These are phyloP conservation scores for Ophiocordyceps camponoti-leonardi DNA, from an alignment of 2,329 filamentous ascomycete species.

Conservation along the genomic window DNA sequence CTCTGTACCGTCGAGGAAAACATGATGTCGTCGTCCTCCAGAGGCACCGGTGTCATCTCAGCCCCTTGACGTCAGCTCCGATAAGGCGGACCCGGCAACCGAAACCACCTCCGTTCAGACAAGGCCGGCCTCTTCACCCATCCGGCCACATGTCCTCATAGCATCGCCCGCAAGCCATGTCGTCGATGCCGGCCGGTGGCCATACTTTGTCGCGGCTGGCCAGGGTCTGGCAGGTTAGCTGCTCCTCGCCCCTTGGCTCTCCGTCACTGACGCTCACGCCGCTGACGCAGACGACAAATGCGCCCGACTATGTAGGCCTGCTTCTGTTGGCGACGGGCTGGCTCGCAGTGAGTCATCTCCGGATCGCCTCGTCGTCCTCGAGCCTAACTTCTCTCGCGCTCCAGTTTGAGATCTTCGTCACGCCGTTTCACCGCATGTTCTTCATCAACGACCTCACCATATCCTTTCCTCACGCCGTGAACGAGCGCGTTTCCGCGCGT, in stretches of 20 bases:
- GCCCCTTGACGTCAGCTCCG: not conserved
- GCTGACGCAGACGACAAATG: conserved; percentile 54
- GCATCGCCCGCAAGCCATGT: not conserved
- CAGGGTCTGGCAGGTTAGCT: conserved; percentile 29
- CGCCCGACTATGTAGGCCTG: conserved; percentile 75
- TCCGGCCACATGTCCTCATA: not conserved
- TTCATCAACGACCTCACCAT: conserved; percentile 70
- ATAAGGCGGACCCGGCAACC: not conserved
- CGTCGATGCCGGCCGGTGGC: not conserved
- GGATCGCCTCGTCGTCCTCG: not conserved
- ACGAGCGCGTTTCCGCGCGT: conserved; percentile 71
- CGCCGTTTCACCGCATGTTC: conserved; percentile 92
- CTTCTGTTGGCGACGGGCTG: conserved; percentile 51
- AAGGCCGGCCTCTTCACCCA: not conserved
- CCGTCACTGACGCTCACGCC: not conserved
- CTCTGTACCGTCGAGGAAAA: no score
- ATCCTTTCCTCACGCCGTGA: conserved; percentile 68
- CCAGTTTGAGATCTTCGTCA: conserved; percentile 26
- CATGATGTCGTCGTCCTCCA: not conserved
- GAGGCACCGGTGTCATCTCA: not conserved
- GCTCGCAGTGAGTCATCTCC: conserved; percentile 30
- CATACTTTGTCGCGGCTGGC: conserved; percentile 11
- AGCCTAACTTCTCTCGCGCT: not conserved
- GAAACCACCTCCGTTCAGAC: not conserved
- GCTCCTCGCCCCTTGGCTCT: not conserved